A percentile compares a stretch with the other conserved stretches of the same genome.
Evolutionary conservation across 495 filamentous ascomycete species (phyloP).

Genomic region (Pseudoneurospora amorphoporcata): DNA sequence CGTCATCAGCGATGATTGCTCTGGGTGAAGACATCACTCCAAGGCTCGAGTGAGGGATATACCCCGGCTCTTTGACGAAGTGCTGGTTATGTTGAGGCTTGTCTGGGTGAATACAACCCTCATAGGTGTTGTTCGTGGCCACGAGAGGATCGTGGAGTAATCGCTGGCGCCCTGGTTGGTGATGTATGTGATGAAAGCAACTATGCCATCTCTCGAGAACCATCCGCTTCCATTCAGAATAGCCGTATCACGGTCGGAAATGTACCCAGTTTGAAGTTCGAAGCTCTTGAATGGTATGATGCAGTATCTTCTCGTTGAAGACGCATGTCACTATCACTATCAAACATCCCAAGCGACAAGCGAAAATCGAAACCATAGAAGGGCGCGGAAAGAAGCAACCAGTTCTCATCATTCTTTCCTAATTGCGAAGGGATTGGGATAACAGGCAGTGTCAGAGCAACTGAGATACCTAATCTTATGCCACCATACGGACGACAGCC

Average conservation of each 20-base stretch:
- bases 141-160: not conserved
- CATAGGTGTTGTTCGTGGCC: not conserved
- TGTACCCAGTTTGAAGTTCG: not conserved
- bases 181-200: not conserved
- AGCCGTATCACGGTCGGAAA: too few relatives aligned
- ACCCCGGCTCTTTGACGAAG: not conserved
- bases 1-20: not conserved
- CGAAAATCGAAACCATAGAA: not conserved
- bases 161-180: not conserved
- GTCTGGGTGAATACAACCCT: not conserved
- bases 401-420: not conserved
- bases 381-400: not conserved
- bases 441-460: not conserved
- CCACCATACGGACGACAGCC: too few relatives aligned
- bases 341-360: not conserved
- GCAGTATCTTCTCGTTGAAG: not conserved
- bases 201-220: not conserved
- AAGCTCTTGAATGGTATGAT: not conserved
- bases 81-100: not conserved
- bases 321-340: not conserved
- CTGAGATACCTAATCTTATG: not conserved
- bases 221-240: too few relatives aligned
- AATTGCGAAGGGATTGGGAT: not conserved
- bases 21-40: not conserved
- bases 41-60: not conserved